Conservation (phyloP, 1,139 yeast species). For the Taiozyma sp. region DNA sequence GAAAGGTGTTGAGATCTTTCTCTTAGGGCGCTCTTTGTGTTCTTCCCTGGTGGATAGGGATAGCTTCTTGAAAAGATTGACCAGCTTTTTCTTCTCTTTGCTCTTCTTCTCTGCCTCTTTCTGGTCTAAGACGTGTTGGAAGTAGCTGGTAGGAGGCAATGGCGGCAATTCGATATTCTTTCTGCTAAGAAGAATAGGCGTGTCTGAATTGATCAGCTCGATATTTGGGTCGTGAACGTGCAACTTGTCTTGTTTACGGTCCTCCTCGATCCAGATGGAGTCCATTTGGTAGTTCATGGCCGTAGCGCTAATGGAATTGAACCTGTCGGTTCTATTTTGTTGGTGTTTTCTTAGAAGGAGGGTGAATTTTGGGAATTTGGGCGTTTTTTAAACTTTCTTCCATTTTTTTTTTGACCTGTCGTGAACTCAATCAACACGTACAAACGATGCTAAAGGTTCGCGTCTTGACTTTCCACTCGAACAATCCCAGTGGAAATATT, state of each 20-base stretch:
- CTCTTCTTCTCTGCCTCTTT: constrained; percentile 1
- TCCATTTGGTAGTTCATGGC: constrained; percentile 23
- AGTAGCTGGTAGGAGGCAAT: constrained; percentile 26
- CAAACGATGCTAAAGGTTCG: too few relatives aligned
- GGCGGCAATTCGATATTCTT: constrained; percentile 30
- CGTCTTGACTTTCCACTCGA: too few relatives aligned
- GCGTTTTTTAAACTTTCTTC: neutral
- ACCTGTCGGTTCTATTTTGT: too few relatives aligned
- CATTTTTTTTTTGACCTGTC: neutral
- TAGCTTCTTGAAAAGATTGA: constrained; percentile 24
- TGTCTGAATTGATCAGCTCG: constrained; percentile 26
- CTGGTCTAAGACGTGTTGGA: constrained; percentile 9
- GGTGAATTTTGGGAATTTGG: neutral
- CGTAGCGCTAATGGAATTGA: neutral
- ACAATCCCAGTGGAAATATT: too few relatives aligned
- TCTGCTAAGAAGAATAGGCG: constrained; percentile 25
- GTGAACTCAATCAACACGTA: too few relatives aligned
- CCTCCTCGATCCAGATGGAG: constrained; percentile 36
- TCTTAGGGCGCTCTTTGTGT: constrained; percentile 1
- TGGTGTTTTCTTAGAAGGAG: too few relatives aligned
- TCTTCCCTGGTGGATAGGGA: constrained; percentile 6
- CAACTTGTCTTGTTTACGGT: constrained; percentile 21
- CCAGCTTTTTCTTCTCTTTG: constrained; percentile 11
- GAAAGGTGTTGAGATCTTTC: constrained; percentile 23
- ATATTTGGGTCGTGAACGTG: constrained; percentile 25